phyloP scores from a whole-genome alignment of 2,329 filamentous ascomycete genomes.

The Penicillium sp. region DNA sequence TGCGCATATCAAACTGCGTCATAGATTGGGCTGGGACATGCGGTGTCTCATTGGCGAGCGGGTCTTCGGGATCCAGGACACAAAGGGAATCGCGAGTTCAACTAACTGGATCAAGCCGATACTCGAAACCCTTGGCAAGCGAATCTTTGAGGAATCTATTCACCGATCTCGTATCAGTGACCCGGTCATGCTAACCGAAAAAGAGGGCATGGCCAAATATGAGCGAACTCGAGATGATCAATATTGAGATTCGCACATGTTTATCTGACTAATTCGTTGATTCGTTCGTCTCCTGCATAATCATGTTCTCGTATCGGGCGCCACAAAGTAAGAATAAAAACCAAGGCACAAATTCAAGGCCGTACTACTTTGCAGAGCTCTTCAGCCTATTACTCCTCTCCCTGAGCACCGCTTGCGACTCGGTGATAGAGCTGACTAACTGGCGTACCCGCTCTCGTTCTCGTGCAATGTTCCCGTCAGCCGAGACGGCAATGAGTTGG shows the following conservation, averaged over 20 bases:
- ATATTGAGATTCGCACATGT: background rate
- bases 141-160: background rate
- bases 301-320: background rate
- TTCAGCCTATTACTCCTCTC: slow-evolving; percentile 4
- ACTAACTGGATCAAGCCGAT: background rate
- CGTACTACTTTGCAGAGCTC: slow-evolving; percentile 5
- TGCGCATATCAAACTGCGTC: slow-evolving; percentile 10
- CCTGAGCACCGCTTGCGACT: slow-evolving; percentile 15
- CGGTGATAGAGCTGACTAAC: slow-evolving; percentile 14
- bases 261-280: background rate
- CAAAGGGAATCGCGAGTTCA: background rate
- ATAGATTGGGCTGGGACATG: slow-evolving; percentile 4
- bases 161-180: background rate
- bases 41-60: slow-evolving; percentile 4
- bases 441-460: slow-evolving; percentile 20
- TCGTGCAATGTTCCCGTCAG: slow-evolving; percentile 19
- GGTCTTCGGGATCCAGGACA: slow-evolving; percentile 4
- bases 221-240: background rate
- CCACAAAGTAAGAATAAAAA: background rate
- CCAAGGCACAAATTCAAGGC: background rate
- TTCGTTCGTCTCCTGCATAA: background rate
- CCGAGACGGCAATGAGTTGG: slow-evolving; percentile 14
- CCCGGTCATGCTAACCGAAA: background rate
- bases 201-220: background rate
- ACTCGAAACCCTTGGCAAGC: background rate